phyloP scores from a whole-genome alignment of 2,329 filamentous ascomycete genomes.

The Talaromyces amestolkiae region DNA sequence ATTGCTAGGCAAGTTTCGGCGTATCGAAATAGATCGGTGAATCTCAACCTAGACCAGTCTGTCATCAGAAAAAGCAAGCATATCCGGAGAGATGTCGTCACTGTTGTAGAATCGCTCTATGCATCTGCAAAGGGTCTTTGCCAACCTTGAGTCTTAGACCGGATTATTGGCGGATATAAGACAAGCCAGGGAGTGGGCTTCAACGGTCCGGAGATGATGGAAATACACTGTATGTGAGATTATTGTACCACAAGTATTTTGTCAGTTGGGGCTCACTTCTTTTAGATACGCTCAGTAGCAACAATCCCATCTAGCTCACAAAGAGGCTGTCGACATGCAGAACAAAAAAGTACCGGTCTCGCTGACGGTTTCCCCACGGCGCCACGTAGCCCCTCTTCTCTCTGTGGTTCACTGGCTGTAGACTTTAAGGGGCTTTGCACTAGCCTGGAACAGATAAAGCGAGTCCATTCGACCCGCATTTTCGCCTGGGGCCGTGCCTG shows the following conservation, averaged over 20 bases:
- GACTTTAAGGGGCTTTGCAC: not conserved
- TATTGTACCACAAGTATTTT: not conserved
- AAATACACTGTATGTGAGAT: not conserved
- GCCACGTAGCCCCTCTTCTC: constrained; percentile 5
- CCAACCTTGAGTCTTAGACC: not conserved
- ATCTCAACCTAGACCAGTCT: not conserved
- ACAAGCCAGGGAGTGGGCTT: not conserved
- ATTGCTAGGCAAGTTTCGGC: constrained; percentile 1
- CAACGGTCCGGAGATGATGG: not conserved
- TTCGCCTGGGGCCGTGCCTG: not conserved
- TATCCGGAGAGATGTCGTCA: constrained; percentile 2
- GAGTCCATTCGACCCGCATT: constrained; percentile 1
- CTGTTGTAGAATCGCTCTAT: not conserved
- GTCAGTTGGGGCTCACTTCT: not conserved
- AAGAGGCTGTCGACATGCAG: not conserved
- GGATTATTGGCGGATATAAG: not conserved
- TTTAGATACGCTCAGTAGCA: not conserved
- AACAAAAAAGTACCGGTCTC: not conserved
- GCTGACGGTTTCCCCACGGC: constrained; percentile 6
- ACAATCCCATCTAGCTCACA: not conserved
- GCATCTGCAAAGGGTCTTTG: not conserved
- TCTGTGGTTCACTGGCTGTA: constrained; percentile 1
- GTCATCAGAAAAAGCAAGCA: not conserved
- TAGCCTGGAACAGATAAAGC: not conserved
- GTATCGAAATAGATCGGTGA: not conserved